Base-by-base conservation (phyloP, 495 filamentous ascomycete species). In the Xylaria grammica region DNA sequence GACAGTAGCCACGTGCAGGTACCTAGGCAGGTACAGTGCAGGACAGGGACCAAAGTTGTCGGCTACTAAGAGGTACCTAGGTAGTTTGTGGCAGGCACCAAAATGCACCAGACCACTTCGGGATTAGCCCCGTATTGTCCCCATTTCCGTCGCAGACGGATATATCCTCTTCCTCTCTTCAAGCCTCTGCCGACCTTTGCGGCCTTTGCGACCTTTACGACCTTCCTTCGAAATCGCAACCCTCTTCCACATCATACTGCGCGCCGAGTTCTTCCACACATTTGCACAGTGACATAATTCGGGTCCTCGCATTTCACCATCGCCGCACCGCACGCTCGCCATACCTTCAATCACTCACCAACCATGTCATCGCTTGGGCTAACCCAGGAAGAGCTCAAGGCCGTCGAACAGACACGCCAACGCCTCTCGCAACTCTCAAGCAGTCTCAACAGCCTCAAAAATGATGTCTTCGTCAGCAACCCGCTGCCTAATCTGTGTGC, bases 321-420 rank as follows among this genome's bases (percentile, higher is more conserved):
- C n/a, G n/a, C n/a, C n/a, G n/a, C n/a, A n/a, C n/a, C n/a, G n/a
- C n/a, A n/a, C n/a, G n/a, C n/a, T n/a, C 56, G 59, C 24, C 17
- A 20, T 22, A 20, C 24, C 50, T 19, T 45, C 26, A 30, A 32
- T 58, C 34, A 19, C 30, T 58, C 34, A 52, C 34, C 20, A 24
- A 68, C 36, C 46, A 87, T 86, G 84, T 73, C 81, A 24, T 77
- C 82, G 20, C 69, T 86, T 22, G 71, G 74, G 19, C 73, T 86
- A 29, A 73, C 63, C 17, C 77, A 76, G 51, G 87, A 89, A 19
- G 90, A 94, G 65, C 81, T 91, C 54, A 89, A 89, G 78, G 81
- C 85, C 62, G 83, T 96, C 51, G 91, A 96, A 67, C 81, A 90
- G 72, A 85, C 90, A 44, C 88, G 91, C 45, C 89, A 90, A 68